Evolutionary conservation across 805 yeast genomes (phyloP).

Genomic region (Lachancea thermotolerans): DNA sequence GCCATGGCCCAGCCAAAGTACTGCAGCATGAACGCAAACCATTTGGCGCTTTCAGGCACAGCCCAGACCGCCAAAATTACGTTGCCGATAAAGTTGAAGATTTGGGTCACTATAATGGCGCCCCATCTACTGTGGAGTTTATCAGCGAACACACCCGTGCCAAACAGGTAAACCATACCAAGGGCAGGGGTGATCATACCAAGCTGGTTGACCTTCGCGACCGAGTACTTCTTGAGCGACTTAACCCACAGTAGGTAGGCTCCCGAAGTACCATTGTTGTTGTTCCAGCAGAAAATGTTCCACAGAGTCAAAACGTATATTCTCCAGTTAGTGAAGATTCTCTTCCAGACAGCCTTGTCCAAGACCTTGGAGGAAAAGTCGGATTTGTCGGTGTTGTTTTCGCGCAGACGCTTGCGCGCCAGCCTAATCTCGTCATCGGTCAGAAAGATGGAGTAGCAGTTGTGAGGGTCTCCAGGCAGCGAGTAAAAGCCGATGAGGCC

Average conservation of each 20-base stretch:
- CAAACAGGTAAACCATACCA: constrained; percentile 37
- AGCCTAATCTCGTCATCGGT: constrained; percentile 51
- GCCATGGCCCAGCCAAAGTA: constrained; percentile 58
- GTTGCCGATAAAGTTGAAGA: constrained; percentile 46
- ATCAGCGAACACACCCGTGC: constrained; percentile 38
- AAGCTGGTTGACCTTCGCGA: constrained; percentile 40
- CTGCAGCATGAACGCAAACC: constrained; percentile 54
- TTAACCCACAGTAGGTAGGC: constrained; percentile 55
- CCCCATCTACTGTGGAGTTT: constrained; percentile 46
- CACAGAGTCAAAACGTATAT: constrained; percentile 46
- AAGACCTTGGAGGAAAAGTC: constrained; percentile 32
- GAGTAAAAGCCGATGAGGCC: constrained; percentile 49
- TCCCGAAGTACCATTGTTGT: constrained; percentile 46
- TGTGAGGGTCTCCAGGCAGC: constrained; percentile 62
- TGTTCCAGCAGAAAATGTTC: constrained; percentile 54
- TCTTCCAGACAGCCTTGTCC: constrained; percentile 43
- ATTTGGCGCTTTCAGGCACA: constrained; percentile 46
- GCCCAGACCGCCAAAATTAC: constrained; percentile 49
- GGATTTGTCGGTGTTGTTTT: constrained; percentile 30
- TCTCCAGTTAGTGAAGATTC: constrained; percentile 50
- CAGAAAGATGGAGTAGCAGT: constrained; percentile 45
- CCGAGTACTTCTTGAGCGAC: constrained; percentile 37
- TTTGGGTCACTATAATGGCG: constrained; percentile 46
- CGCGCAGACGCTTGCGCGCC: constrained; percentile 39
- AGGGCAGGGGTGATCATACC: constrained; percentile 51